A percentile compares a stretch with the other conserved stretches of the same genome.
These are phyloP conservation scores for Hansenula lynferdii DNA, from an alignment of 1,139 yeast genomes.

Conservation along the genomic window DNA sequence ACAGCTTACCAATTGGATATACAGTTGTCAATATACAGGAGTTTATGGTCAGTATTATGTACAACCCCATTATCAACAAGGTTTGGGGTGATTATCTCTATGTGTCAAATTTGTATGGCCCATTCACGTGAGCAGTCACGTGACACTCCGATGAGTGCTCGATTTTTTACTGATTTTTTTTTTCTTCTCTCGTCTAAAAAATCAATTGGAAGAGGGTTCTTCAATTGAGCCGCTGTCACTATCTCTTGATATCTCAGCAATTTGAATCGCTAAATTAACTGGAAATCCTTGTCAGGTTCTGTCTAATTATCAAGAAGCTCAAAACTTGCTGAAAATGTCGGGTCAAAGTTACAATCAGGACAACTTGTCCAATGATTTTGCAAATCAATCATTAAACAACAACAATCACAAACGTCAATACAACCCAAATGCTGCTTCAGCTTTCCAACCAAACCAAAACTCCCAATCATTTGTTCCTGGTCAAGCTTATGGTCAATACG, in stretches of 20 bases:
- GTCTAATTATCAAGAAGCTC: neutral
- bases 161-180: constrained; percentile 1
- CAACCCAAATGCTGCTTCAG: constrained; percentile 17
- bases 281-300: neutral
- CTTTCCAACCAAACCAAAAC: constrained; percentile 16
- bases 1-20: too few species aligned
- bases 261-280: neutral
- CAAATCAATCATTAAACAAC: constrained; percentile 34
- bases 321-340: constrained; percentile 13
- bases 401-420: constrained; percentile 17
- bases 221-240: neutral
- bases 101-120: too few species aligned
- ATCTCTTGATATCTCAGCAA: neutral
- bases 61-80: too few species aligned
- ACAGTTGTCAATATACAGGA: too few species aligned
- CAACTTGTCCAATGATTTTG: constrained; percentile 51
- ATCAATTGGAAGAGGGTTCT: neutral
- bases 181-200: neutral
- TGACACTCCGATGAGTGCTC: neutral
- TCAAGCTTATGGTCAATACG: constrained; percentile 15
- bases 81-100: too few species aligned
- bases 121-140: neutral
- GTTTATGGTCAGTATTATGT: too few species aligned
- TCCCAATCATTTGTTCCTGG: constrained; percentile 21
- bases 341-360: constrained; percentile 41